A percentile compares a stretch with the other conserved stretches of the same genome.
phyloP scores from a whole-genome alignment of 1,284 basidiomycete genomes.

The Ceratobasidium sp. region DNA sequence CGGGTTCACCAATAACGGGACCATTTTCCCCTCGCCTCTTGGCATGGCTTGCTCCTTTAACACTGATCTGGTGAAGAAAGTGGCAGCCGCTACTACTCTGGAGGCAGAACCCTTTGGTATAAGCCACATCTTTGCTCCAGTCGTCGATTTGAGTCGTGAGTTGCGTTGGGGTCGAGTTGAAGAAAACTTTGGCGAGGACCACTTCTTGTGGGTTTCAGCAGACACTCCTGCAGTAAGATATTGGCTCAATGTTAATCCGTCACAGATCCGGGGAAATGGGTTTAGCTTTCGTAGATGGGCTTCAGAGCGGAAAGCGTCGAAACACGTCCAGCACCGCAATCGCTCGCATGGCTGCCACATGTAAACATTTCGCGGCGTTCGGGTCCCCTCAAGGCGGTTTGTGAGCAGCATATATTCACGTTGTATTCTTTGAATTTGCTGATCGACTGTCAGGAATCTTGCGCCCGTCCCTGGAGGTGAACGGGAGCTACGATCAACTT shows the following conservation, averaged over 20 bases:
- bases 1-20: constrained; percentile 73
- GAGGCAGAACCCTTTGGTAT: constrained; percentile 72
- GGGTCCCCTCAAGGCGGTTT: constrained; percentile 72
- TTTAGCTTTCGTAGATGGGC: constrained; percentile 64
- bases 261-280: constrained; percentile 68
- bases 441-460: constrained; percentile 57
- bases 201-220: constrained; percentile 57
- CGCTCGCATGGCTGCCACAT: constrained; percentile 69
- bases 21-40: constrained; percentile 72
- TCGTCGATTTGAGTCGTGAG: constrained; percentile 69
- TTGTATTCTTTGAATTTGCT: constrained; percentile 51
- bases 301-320: constrained; percentile 64
- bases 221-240: not conserved
- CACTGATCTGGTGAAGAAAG: constrained; percentile 58
- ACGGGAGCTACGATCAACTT: constrained; percentile 66
- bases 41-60: constrained; percentile 71
- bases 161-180: constrained; percentile 73
- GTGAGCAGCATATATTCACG: constrained; percentile 52
- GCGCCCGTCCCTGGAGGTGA: constrained; percentile 71
- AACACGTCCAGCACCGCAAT: constrained; percentile 62
- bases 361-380: constrained; percentile 76
- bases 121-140: constrained; percentile 68
- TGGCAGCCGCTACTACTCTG: constrained; percentile 59
- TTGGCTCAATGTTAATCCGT: not conserved
- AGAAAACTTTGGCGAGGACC: constrained; percentile 72